Base-by-base conservation (phyloP, 2,329 filamentous ascomycete species). In the Lecanicillium sp. region DNA sequence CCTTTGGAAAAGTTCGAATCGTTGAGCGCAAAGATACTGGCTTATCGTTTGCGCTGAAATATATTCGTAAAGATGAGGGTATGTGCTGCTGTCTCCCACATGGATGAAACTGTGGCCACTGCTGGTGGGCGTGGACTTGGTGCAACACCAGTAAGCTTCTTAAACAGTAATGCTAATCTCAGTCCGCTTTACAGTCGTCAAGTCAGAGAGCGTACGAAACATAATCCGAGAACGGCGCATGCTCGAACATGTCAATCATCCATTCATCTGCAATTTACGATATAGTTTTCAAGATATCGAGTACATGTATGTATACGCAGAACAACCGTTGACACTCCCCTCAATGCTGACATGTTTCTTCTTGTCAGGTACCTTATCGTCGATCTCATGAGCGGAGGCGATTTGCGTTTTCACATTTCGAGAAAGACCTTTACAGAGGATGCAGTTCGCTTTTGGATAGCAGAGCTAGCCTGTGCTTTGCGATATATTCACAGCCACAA, bases 241-340 rank as follows among this genome's bases (percentile, higher is more conserved):
- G 92, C 77, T 98, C 56, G 89, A 98, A 66, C 88, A 96, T 60
- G 75, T 98, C 53, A 95, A 95, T 59, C 92, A 98, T 56, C 88
- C 90, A 18, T 98, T 96, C 61, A 84, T 98, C 51, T 96, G 90
- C 70, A 98, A 98, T 63, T 69, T 98, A 70, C 85, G 92, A 54
- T 98, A 96, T 67, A 95, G 89, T 65, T 98, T 98, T 59, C 92
- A 98, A 65, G 92, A 98, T 63, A 88, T 96, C 52, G 92, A 98
- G 63, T 98, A 98, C 65, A 83, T 98, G 87, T 95, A 71, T 55
- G 85, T 62, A 43, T 16, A 5, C 5, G 15, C 29, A 27, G 17
- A 19, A 29, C 36, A 18, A n/a, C 18, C 25, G n/a, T 15, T 14
- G 17, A 18, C 3, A 33, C 15, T 15, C 31, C n/a, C 9, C 11